Conservation (phyloP, 371 early-diverging fungal species). For the Fennellomyces sp. region DNA sequence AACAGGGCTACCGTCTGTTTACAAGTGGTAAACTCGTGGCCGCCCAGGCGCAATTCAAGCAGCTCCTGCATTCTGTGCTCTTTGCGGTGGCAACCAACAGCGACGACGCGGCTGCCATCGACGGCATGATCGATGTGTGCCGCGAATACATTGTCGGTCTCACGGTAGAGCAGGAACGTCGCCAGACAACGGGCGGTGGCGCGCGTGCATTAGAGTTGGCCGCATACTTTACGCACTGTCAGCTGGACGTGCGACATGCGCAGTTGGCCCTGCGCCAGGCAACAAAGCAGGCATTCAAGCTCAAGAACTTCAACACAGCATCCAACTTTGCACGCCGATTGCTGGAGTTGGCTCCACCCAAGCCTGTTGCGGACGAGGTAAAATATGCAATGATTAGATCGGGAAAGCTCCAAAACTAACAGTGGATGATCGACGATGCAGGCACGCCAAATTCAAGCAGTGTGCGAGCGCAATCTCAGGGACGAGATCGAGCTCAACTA, state of each 20-base stretch:
- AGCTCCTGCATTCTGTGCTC: constrained; percentile 74
- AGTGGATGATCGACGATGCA: too few species aligned
- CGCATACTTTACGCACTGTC: constrained; percentile 92
- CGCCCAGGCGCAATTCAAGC: constrained; percentile 70
- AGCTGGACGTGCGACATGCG: constrained; percentile 85
- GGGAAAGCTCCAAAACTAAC: too few species aligned
- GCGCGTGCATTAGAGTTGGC: constrained; percentile 86
- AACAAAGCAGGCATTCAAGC: constrained; percentile 79
- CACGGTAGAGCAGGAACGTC: constrained; percentile 78
- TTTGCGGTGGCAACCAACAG: constrained; percentile 65
- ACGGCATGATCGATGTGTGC: constrained; percentile 76
- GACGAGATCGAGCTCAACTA: constrained; percentile 87
- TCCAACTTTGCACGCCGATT: constrained; percentile 86
- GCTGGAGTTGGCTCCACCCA: constrained; percentile 84
- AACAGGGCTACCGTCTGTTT: constrained; percentile 78
- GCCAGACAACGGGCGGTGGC: constrained; percentile 49
- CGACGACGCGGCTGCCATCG: constrained; percentile 73
- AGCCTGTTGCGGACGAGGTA: constrained; percentile 69
- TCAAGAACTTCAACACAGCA: constrained; percentile 80
- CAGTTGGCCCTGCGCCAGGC: constrained; percentile 84
- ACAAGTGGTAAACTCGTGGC: constrained; percentile 78
- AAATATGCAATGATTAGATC: background rate
- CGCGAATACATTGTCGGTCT: constrained; percentile 93
- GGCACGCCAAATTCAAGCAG: constrained; percentile 79
- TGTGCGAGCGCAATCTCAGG: constrained; percentile 76